These are phyloP conservation scores for Bidens hawaiensis DNA, from an alignment of 140 eudicot genomes.

Conservation along the genomic window DNA sequence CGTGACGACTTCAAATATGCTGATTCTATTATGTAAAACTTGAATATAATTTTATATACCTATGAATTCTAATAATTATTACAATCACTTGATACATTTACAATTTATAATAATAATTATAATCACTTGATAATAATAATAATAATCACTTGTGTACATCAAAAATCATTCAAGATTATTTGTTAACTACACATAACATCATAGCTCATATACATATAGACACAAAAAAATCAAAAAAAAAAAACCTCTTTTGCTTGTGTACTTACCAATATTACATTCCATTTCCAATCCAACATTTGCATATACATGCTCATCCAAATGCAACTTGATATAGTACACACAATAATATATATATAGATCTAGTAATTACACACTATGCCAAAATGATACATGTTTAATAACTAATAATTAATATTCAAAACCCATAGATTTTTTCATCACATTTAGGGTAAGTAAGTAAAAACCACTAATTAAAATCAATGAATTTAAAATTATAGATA, in stretches of 20 bases:
- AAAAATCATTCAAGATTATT: not conserved
- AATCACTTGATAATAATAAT: no score
- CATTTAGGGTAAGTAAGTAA: not conserved
- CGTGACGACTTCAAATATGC: no score
- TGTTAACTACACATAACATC: not conserved
- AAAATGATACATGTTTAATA: not conserved
- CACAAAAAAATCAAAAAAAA: not conserved
- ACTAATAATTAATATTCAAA: not conserved
- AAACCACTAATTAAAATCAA: not conserved
- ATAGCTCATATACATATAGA: not conserved
- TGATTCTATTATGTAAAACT: no score
- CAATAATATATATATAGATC: not conserved
- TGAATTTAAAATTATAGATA: not conserved
- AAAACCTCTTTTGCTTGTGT: not conserved
- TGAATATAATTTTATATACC: no score
- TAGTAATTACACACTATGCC: not conserved
- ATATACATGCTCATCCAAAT: not conserved
- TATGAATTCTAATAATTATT: no score
- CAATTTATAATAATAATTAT: no score
- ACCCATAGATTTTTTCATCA: not conserved
- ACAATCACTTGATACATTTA: no score
- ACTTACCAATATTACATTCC: not conserved
- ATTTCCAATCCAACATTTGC: not conserved
- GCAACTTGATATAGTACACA: not conserved
- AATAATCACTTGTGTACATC: not conserved